Base-by-base conservation (phyloP, 2,329 filamentous ascomycete species). In the Alternaria burnsii region DNA sequence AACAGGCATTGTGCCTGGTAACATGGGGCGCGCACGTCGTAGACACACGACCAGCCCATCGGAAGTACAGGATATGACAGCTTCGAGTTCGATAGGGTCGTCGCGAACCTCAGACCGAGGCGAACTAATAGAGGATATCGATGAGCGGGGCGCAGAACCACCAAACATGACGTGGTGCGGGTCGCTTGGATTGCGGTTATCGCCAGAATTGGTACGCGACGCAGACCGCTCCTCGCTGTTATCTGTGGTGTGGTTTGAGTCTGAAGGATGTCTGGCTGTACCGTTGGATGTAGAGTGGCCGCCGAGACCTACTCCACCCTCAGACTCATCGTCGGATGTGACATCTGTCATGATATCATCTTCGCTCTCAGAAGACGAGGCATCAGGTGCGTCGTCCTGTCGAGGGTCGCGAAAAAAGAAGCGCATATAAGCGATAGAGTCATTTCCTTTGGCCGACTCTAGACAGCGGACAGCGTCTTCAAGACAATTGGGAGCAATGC, bases 21-120 rank as follows among this genome's bases (percentile, higher is more conserved):
- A 87, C 8, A 88, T 84, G 4, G 91, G 89, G 26, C 91, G 86
- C 24, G 92, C 92, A 65, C 86, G 87, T 57, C 93, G 87, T 14
- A 96, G 81, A 51, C 94, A 89, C 8, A 96, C 92, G 3, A 96
- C 92, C 0, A 97, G 82, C 1, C 93, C 93, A 75, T 97, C 93
- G 0, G 93, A 96, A 2, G 92, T 93, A 78, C 93, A 97, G 0
- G 93, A 96, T 5, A 97, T 89, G n/a, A 97, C 92, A 2, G 92
- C 93, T 79, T 97, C 93, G 4, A 97, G 82, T 78, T 96, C 92
- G 52, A 93, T 83, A 1, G 84, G 83, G 14, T 78, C 79, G 18
- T 71, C 65, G 18, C 55, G 68, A 36, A 59, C 34, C 22, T 75
- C 70, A 0, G 73, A 74, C 14, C 55, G 66, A 11, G 74, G 68